Percentiles rank a stretch among this genome's conserved stretches.
Evolutionary conservation across 371 early-diverging fungal species (phyloP).

Genomic region (Mucor plumbeus): DNA sequence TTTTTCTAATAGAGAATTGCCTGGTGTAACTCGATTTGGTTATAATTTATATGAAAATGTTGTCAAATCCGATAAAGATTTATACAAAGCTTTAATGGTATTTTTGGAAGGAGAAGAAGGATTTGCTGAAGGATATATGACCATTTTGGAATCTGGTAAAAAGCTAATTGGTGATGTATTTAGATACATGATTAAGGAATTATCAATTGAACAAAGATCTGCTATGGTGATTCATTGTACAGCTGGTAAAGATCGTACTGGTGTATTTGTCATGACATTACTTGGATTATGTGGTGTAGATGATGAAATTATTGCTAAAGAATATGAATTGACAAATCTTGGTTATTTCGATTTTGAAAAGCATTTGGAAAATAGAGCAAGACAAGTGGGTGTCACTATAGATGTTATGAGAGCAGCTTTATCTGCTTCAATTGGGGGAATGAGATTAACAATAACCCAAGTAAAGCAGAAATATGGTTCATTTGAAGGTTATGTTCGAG

Average conservation of each 20-base stretch:
- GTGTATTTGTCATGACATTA: conserved; percentile 72
- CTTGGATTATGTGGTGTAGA: conserved; percentile 73
- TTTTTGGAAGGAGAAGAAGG: conserved; percentile 30
- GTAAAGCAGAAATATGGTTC: conserved; percentile 38
- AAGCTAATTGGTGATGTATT: conserved; percentile 26
- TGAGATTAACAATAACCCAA: conserved; percentile 29
- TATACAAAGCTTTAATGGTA: conserved; percentile 13
- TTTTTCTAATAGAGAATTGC: conserved; percentile 13
- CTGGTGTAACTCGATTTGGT: conserved; percentile 19
- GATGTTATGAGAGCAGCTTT: conserved; percentile 43
- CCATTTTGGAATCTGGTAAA: conserved; percentile 30
- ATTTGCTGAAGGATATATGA: conserved; percentile 28
- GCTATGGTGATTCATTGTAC: conserved; percentile 81
- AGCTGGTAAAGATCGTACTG: conserved; percentile 88
- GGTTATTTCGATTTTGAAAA: conserved; percentile 39
- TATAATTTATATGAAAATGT: conserved; percentile 25
- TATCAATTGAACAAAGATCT: conserved; percentile 14
- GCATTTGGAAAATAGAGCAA: conserved; percentile 19
- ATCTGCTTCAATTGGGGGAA: conserved; percentile 48
- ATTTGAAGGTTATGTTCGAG: conserved; percentile 36
- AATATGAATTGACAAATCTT: conserved; percentile 62
- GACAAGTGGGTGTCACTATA: conserved; percentile 27
- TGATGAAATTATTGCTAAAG: conserved; percentile 71
- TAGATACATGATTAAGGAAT: conserved; percentile 22
- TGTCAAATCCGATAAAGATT: conserved; percentile 18